A percentile compares a stretch with the other conserved stretches of the same genome.
These are phyloP conservation scores for Rubroboletus satanas DNA, from an alignment of 768 basidiomycete genomes.

Conservation along the genomic window DNA sequence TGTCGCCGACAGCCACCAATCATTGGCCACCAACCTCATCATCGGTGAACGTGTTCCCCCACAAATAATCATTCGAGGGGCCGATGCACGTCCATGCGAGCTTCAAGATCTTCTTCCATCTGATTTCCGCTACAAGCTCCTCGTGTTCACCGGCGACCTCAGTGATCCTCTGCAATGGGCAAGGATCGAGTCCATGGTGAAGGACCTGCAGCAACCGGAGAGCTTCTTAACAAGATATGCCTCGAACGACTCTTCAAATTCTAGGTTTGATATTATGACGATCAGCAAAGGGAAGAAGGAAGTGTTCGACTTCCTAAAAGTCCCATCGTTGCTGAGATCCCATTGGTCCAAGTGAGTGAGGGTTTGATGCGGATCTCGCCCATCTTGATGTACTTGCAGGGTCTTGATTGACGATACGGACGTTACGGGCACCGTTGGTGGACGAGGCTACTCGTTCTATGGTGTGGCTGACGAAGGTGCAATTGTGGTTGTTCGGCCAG, in stretches of 20 bases:
- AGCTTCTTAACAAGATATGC: conserved; percentile 29
- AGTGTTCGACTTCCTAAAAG: conserved; percentile 27
- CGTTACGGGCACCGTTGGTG: conserved; percentile 41
- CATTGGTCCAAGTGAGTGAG: conserved; percentile 42
- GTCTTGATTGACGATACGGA: conserved; percentile 58
- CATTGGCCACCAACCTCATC: conserved; percentile 36
- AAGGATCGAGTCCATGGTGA: conserved; percentile 27
- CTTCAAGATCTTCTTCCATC: conserved; percentile 48
- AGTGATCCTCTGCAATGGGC: conserved; percentile 15
- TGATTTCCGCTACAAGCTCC: conserved; percentile 47
- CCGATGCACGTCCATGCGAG: conserved; percentile 44
- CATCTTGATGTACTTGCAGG: conserved; percentile 33
- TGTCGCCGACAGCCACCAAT: conserved; percentile 34
- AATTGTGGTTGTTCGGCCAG: conserved; percentile 30
- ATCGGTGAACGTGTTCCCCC: conserved; percentile 52
- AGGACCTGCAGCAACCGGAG: conserved; percentile 22
- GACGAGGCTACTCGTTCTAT: conserved; percentile 53
- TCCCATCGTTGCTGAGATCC: conserved; percentile 32
- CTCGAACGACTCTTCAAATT: conserved; percentile 16
- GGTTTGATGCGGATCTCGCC: neutral
- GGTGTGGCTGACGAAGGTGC: conserved; percentile 36
- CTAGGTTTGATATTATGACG: conserved; percentile 31
- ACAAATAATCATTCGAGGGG: conserved; percentile 43
- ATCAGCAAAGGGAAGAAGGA: conserved; percentile 32
- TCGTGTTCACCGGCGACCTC: conserved; percentile 43